Evolutionary conservation across 208 protist genomes (phyloP).

Genomic region (Acanthamoeba culbertsoni): DNA sequence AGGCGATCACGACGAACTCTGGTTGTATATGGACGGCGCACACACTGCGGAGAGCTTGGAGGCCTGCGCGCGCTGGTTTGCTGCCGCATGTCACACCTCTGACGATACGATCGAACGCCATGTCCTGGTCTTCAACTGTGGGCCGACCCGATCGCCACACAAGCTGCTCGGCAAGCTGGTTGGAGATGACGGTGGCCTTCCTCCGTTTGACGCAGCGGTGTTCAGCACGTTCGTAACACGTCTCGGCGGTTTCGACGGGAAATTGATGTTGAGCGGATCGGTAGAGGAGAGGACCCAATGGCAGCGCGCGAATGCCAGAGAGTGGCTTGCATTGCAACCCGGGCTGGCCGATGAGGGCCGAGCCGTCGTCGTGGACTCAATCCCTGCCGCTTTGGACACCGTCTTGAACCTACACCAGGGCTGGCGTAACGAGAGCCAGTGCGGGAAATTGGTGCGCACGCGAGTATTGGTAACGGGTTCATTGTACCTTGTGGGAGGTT

Average conservation of each 20-base stretch:
- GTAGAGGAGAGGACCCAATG: background rate
- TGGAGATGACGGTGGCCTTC: background rate
- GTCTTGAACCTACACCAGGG: too few relatives aligned
- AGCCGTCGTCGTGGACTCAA: background rate
- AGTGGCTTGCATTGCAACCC: background rate
- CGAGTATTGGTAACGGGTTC: constrained; percentile 46
- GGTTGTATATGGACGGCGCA: constrained; percentile 48
- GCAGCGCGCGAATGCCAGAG: background rate
- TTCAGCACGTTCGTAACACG: constrained; percentile 29
- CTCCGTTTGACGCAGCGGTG: background rate
- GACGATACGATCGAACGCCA: background rate
- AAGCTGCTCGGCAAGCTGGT: background rate
- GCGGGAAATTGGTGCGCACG: background rate
- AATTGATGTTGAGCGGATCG: too few relatives aligned
- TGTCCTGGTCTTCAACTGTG: constrained; percentile 37
- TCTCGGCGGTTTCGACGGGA: background rate
- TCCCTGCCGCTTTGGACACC: background rate
- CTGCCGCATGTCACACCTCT: background rate
- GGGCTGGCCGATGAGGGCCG: too few relatives aligned
- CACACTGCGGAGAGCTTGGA: constrained; percentile 54
- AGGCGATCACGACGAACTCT: background rate
- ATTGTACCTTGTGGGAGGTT: constrained; percentile 44
- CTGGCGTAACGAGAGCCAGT: background rate
- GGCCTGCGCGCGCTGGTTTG: constrained; percentile 20
- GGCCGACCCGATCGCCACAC: background rate